Conservation (phyloP, 495 filamentous ascomycete genomes). For the Cairneyella variabilis region DNA sequence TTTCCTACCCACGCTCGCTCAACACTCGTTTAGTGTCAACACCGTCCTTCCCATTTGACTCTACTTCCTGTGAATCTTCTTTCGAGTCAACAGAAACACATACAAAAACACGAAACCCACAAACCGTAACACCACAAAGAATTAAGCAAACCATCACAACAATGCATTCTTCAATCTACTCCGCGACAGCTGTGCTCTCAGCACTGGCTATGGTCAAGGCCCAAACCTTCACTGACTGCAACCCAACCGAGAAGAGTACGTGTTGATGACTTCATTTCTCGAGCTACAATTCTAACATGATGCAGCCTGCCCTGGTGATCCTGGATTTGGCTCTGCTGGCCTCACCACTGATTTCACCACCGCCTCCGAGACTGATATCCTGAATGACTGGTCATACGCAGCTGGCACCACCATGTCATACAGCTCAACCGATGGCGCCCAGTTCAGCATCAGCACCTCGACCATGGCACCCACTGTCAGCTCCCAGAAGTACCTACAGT, state of each 20-base stretch:
- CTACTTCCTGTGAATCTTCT: not conserved
- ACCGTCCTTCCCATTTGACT: not conserved
- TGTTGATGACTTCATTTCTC: not conserved
- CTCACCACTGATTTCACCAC: slow-evolving; percentile 28
- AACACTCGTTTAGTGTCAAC: not conserved
- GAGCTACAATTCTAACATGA: slow-evolving; percentile 3
- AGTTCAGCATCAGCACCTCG: slow-evolving; percentile 17
- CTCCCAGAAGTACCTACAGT: slow-evolving; percentile 73
- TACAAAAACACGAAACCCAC: not conserved
- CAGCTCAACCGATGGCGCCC: slow-evolving; percentile 14
- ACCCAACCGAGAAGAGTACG: slow-evolving; percentile 26
- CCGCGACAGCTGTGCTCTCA: slow-evolving; percentile 15
- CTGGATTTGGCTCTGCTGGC: slow-evolving; percentile 18
- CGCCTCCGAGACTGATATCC: slow-evolving; percentile 15
- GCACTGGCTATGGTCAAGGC: slow-evolving; percentile 15
- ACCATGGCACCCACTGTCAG: slow-evolving; percentile 72
- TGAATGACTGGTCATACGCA: slow-evolving; percentile 7
- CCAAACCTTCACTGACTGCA: slow-evolving; percentile 28
- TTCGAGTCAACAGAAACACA: slow-evolving; percentile 1
- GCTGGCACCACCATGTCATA: slow-evolving; percentile 24
- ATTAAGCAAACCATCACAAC: too few relatives aligned
- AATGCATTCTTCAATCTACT: slow-evolving; percentile 15
- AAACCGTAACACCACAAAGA: slow-evolving; percentile 1
- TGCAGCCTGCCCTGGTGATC: slow-evolving; percentile 24
- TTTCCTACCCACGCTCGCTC: slow-evolving; percentile 2